Percentiles rank a stretch among this genome's conserved stretches.
Evolutionary conservation across 306 rosid genomes (phyloP).

Genomic region (Vigna angularis): DNA sequence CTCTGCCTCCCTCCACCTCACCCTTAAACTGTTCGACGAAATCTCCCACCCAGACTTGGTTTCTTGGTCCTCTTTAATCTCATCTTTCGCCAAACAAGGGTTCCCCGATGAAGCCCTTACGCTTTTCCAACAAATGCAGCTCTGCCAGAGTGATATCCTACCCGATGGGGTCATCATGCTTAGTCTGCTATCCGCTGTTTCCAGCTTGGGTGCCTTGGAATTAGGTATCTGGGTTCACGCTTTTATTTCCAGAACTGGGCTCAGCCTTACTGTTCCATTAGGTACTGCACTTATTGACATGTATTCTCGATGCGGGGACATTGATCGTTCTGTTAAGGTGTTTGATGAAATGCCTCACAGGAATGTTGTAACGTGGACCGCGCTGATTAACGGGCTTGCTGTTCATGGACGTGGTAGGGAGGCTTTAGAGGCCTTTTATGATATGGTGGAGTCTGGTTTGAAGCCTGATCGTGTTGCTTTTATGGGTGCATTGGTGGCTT

Average conservation of each 20-base stretch:
- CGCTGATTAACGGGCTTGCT: conserved; percentile 58
- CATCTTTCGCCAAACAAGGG: conserved; percentile 52
- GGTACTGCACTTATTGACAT: conserved; percentile 69
- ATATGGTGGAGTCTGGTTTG: conserved; percentile 56
- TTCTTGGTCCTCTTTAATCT: conserved; percentile 67
- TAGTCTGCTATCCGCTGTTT: conserved; percentile 59
- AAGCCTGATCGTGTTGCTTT: conserved; percentile 54
- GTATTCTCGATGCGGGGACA: conserved; percentile 68
- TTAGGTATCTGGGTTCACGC: conserved; percentile 62
- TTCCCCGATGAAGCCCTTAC: conserved; percentile 50
- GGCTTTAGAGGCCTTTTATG: conserved; percentile 53
- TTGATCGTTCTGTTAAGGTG: conserved; percentile 57
- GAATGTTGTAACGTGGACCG: conserved; percentile 64
- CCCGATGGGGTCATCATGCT: conserved; percentile 61
- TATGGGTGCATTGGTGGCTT: conserved; percentile 62
- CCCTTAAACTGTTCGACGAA: conserved; percentile 61
- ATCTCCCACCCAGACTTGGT: conserved; percentile 57
- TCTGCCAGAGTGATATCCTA: conserved; percentile 26
- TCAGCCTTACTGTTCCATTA: conserved; percentile 53
- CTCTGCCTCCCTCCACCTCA: conserved; percentile 11
- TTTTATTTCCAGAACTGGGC: conserved; percentile 41
- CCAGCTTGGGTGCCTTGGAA: conserved; percentile 64
- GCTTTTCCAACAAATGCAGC: conserved; percentile 63
- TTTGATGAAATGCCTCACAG: conserved; percentile 59
- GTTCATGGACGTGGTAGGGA: conserved; percentile 64